Conservation (phyloP, 805 yeast genomes). For the Debaryomyces tyrocola region DNA sequence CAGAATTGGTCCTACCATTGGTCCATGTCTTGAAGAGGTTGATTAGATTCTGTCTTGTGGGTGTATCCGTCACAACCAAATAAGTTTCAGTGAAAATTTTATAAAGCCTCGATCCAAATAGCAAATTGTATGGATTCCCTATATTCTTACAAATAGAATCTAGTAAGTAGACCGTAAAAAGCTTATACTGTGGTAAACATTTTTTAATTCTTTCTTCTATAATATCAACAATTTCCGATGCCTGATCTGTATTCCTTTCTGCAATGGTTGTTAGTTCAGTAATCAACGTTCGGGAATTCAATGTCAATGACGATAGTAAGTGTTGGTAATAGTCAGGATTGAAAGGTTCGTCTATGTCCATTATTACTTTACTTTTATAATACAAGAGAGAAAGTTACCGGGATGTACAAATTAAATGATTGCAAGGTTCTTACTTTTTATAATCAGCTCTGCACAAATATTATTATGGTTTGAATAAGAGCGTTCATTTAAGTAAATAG, state of each 20-base stretch:
- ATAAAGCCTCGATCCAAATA: constrained; percentile 35
- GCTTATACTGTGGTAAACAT: constrained; percentile 39
- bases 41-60: constrained; percentile 39
- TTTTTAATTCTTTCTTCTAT: constrained; percentile 36
- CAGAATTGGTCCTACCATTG: constrained; percentile 32
- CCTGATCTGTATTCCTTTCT: constrained; percentile 29
- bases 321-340: constrained; percentile 29
- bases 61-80: constrained; percentile 37
- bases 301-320: constrained; percentile 33
- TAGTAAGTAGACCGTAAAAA: constrained; percentile 36
- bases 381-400: neutral
- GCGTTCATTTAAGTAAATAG: neutral
- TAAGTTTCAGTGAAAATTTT: constrained; percentile 39
- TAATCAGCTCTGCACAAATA: neutral
- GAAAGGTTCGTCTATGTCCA: constrained; percentile 20
- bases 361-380: neutral
- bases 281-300: constrained; percentile 38
- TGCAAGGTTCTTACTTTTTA: neutral
- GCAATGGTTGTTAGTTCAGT: constrained; percentile 41
- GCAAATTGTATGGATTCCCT: constrained; percentile 43
- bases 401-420: neutral
- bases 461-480: neutral
- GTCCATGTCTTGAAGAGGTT: constrained; percentile 44
- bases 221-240: constrained; percentile 31
- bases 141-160: constrained; percentile 44